Evolutionary conservation across 2,329 filamentous ascomycete species (phyloP).

Genomic region (Dryadomyces quercus-mongolicae): DNA sequence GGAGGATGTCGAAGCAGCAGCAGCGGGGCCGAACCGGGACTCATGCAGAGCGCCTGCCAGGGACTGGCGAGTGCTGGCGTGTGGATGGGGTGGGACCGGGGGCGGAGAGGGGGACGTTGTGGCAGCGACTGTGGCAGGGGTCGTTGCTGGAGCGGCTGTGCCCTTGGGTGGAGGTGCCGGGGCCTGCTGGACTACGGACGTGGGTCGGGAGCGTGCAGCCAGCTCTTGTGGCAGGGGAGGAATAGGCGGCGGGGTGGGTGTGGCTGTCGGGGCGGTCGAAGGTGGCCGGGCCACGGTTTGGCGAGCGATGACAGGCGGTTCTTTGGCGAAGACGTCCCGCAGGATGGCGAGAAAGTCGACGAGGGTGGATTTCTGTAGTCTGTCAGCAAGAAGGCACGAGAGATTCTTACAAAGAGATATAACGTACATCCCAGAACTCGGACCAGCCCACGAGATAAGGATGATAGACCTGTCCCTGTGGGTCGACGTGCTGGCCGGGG

Average conservation of each 20-base stretch:
- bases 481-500: slow-evolving; percentile 88
- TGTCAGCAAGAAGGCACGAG: background rate
- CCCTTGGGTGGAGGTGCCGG: slow-evolving; percentile 41
- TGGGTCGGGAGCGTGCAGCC: slow-evolving; percentile 17
- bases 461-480: slow-evolving; percentile 88
- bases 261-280: slow-evolving; percentile 12
- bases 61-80: background rate
- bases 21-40: slow-evolving; percentile 3
- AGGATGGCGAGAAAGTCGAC: slow-evolving; percentile 73
- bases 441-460: slow-evolving; percentile 87
- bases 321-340: slow-evolving; percentile 81
- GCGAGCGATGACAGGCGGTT: slow-evolving; percentile 77
- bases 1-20: slow-evolving; percentile 10
- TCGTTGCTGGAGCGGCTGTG: background rate
- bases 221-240: slow-evolving; percentile 61
- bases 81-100: slow-evolving; percentile 9
- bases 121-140: background rate
- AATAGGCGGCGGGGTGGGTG: slow-evolving; percentile 47
- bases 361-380: slow-evolving; percentile 61
- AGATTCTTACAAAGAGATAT: background rate
- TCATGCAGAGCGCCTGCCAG: background rate
- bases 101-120: slow-evolving; percentile 7
- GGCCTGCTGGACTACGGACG: slow-evolving; percentile 18
- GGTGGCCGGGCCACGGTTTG: slow-evolving; percentile 35
- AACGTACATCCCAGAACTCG: slow-evolving; percentile 71